A percentile compares a stretch with the other conserved stretches of the same genome.
Evolutionary conservation across 2,329 filamentous ascomycete species (phyloP).

Genomic region (Aureobasidium zeae): DNA sequence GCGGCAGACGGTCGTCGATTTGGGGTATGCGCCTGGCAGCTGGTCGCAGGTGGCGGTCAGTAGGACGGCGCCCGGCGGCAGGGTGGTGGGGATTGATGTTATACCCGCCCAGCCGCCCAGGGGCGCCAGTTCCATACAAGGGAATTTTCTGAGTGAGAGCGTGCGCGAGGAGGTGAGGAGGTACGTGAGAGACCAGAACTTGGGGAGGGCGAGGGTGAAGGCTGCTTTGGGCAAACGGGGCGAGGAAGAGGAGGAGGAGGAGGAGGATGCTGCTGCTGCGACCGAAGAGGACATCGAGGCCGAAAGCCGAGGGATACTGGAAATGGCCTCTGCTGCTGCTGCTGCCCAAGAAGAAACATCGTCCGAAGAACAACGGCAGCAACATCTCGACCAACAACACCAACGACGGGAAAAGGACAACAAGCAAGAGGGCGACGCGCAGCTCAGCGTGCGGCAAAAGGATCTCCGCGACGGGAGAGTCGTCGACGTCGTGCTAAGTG

Average conservation of each 20-base stretch:
- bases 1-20: constrained; percentile 80
- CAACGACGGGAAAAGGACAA: constrained; percentile 17
- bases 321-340: no score
- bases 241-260: constrained; percentile 31
- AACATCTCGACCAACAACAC: constrained; percentile 27
- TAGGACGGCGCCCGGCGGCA: constrained; percentile 63
- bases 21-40: constrained; percentile 66
- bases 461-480: constrained; percentile 43
- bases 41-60: constrained; percentile 73
- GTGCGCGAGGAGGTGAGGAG: constrained; percentile 70
- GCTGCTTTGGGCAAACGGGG: constrained; percentile 20
- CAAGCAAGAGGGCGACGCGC: constrained; percentile 24
- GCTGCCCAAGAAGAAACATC: constrained; percentile 2
- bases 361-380: neutral
- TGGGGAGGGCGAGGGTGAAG: constrained; percentile 43
- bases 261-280: constrained; percentile 21
- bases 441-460: constrained; percentile 26
- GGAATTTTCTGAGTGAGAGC: constrained; percentile 70
- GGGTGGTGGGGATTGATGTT: constrained; percentile 85
- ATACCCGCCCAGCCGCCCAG: constrained; percentile 84
- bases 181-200: constrained; percentile 59
- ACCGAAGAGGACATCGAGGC: constrained; percentile 35
- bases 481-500: constrained; percentile 90
- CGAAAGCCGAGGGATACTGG: constrained; percentile 52
- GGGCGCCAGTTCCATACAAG: constrained; percentile 90